Base-by-base conservation (phyloP, 192 early-diverging fungal species). In the Coemansia asiatica region DNA sequence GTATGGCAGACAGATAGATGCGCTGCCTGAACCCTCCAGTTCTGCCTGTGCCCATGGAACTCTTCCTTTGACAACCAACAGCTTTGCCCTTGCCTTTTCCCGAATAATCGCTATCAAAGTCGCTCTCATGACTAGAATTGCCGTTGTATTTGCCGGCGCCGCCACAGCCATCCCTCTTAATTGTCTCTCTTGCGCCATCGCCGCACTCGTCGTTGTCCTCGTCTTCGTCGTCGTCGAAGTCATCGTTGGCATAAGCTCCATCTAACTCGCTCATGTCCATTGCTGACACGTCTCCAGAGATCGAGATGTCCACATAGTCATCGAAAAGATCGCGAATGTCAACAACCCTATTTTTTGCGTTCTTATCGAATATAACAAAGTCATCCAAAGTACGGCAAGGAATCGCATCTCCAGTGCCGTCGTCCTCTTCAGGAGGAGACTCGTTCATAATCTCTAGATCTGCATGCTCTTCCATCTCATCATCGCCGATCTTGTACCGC, bases 371-470 rank as follows among this genome's bases (percentile, higher is more conserved):
- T 16, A 85, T 61, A 5, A 84, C 71, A 75, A 87, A 87, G 63
- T 85, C 67, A 54, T 85, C 76, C 19, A 87, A 66, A 9, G 65
- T 69, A 23, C 86, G 83, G 35, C 83, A 83, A 0, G 84, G 84
- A 15, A 83, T 47, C 22, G 76, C 70, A 23, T 73, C 75, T 23
- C 16, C 61, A 8, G 35, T 38, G 29, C 68, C 60, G 16, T 64
- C 65, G 4, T 31, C 8, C 16, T 74, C 76, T 4, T 33, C 66
- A 10, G 55, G 58, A 23, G 65, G 31, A 13, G 64, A 72, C 49
- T 85, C 84, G 23, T 76, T 76, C 33, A 85, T 50, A 13, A 85
- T 71, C 33, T 85, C 84, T 12, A 83, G 66, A 12, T 71, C 57
- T 15, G 60, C 69, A 18, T 69, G 50, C 50, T 85, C 84, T 12